Conservation (phyloP, 495 filamentous ascomycete genomes). For the Echria macrotheca region DNA sequence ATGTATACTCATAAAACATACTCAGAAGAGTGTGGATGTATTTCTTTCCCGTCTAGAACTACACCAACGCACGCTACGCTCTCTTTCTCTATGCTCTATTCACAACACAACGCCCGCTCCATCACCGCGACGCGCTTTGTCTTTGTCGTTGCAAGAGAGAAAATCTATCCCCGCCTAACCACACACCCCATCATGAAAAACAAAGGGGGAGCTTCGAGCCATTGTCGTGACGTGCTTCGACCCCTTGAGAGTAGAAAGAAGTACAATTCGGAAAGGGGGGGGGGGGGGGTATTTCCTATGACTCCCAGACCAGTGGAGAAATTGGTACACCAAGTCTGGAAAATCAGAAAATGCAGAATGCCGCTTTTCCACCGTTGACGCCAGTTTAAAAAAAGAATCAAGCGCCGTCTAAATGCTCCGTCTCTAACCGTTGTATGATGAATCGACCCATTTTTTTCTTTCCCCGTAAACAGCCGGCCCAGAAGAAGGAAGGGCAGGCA, state of each 20-base stretch:
- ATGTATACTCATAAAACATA: no score
- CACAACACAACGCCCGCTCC: neutral
- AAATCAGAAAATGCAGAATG: conserved; percentile 15
- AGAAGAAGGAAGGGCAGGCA: neutral
- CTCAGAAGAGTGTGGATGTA: no score
- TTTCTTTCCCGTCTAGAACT: neutral
- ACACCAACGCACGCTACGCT: neutral
- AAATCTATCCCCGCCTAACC: no score
- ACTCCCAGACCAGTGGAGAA: conserved; percentile 1
- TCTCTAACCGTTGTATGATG: no score
- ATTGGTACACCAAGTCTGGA: conserved; percentile 3
- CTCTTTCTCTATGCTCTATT: neutral
- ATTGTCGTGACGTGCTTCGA: no score
- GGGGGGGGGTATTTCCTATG: conserved; percentile 13
- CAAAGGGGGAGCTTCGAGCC: no score
- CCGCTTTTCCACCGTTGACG: conserved; percentile 4
- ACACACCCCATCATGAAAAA: no score
- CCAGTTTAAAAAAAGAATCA: neutral
- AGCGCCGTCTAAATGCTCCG: conserved; percentile 4
- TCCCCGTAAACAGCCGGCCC: no score
- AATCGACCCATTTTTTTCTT: conserved; percentile 11
- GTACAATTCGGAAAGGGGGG: neutral
- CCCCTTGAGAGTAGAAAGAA: no score
- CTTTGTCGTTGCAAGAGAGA: no score
- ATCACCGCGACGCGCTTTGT: no score